Evolutionary conservation across 148 eudicot genomes (phyloP).

Genomic region (Talinum fruticosum): DNA sequence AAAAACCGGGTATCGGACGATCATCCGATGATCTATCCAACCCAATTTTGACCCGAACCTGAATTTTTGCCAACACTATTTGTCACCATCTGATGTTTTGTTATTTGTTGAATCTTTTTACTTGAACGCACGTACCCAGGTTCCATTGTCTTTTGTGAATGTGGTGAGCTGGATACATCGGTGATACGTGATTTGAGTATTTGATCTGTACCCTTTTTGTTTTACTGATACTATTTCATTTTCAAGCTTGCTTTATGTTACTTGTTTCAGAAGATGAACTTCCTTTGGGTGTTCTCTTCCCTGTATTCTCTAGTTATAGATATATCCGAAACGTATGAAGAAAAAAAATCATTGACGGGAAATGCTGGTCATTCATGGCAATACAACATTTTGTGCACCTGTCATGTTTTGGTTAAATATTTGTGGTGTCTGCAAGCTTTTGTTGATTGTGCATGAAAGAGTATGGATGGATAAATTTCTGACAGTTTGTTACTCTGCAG

Average conservation of each 20-base stretch:
- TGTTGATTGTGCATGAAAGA: background rate
- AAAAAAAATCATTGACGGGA: background rate
- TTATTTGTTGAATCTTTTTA: background rate
- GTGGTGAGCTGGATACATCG: background rate
- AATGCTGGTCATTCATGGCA: background rate
- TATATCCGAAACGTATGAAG: background rate
- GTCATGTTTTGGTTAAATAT: background rate
- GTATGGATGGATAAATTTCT: background rate
- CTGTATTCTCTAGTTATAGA: background rate
- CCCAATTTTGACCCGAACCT: too few species aligned
- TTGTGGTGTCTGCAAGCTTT: background rate
- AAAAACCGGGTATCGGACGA: too few species aligned
- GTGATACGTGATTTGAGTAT: background rate
- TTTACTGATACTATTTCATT: background rate
- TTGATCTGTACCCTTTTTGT: background rate
- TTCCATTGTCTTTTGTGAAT: background rate
- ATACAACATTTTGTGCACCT: background rate
- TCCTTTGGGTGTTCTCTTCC: background rate
- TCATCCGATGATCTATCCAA: too few species aligned
- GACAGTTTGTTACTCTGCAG: conserved; percentile 29
- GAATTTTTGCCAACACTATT: too few species aligned
- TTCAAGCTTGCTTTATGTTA: background rate
- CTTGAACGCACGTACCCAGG: background rate
- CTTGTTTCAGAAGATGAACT: background rate
- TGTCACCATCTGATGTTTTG: background rate